Percentiles rank a stretch among this genome's conserved stretches.
These are phyloP conservation scores for Guyanaporus albipodus DNA, from an alignment of 768 basidiomycete genomes.

Conservation along the genomic window DNA sequence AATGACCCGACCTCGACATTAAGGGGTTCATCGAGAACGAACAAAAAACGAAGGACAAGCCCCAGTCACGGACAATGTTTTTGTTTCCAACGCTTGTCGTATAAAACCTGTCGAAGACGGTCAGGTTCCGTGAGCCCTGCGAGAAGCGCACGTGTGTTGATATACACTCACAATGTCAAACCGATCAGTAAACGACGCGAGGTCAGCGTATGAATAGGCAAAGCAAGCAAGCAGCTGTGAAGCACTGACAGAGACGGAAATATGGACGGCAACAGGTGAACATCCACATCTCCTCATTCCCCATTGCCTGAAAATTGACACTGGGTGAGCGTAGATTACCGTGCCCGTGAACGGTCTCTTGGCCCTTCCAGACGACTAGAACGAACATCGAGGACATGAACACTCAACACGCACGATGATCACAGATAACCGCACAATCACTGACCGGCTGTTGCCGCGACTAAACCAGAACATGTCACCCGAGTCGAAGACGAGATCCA, in stretches of 20 bases:
- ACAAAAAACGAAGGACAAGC: neutral
- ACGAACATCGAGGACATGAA: neutral
- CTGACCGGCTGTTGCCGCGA: no score
- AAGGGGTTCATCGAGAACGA: neutral
- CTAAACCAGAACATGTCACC: constrained; percentile 6
- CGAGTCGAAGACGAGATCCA: neutral
- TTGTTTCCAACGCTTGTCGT: constrained; percentile 5
- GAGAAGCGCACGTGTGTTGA: neutral
- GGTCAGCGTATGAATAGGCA: constrained; percentile 1
- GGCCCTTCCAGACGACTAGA: constrained; percentile 5
- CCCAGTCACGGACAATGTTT: constrained; percentile 10
- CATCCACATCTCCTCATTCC: no score
- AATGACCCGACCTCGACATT: neutral
- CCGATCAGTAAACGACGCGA: neutral
- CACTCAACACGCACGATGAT: neutral
- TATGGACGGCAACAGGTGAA: constrained; percentile 2
- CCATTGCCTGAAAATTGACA: no score
- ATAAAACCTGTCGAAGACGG: constrained; percentile 9
- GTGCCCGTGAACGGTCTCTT: constrained; percentile 7
- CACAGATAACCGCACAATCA: no score
- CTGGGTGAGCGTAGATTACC: constrained; percentile 3
- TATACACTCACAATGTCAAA: constrained; percentile 4
- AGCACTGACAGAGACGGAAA: neutral
- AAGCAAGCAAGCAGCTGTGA: neutral
- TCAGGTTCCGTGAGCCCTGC: neutral